Conservation (phyloP, 2,329 filamentous ascomycete species). For the Xylaria sp. region DNA sequence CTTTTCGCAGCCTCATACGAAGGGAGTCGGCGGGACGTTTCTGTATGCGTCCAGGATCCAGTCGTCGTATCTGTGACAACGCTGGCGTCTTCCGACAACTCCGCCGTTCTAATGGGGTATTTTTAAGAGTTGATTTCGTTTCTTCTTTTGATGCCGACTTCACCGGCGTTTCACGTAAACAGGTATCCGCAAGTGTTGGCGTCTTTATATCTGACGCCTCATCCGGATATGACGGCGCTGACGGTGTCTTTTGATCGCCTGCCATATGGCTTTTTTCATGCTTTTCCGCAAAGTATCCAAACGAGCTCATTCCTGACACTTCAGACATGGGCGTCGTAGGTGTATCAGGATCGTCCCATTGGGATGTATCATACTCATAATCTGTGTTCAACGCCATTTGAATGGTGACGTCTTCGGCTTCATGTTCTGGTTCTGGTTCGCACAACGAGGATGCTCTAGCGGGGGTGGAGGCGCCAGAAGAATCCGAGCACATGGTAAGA, state of each 20-base stretch:
- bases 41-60: slow-evolving; percentile 46
- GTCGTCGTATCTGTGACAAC: slow-evolving; percentile 35
- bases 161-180: background rate
- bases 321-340: slow-evolving; percentile 43
- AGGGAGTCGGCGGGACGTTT: slow-evolving; percentile 40
- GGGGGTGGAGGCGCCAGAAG: slow-evolving; percentile 40
- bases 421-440: slow-evolving; percentile 34
- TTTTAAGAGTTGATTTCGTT: slow-evolving; percentile 28
- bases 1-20: slow-evolving; percentile 37
- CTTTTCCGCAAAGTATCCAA: slow-evolving; percentile 31
- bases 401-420: slow-evolving; percentile 38
- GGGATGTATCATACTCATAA: slow-evolving; percentile 39
- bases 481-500: slow-evolving; percentile 43
- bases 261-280: slow-evolving; percentile 8
- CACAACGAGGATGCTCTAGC: slow-evolving; percentile 49
- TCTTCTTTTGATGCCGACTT: slow-evolving; percentile 24
- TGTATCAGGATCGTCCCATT: slow-evolving; percentile 42
- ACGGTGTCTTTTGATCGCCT: slow-evolving; percentile 13
- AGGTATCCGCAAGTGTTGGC: slow-evolving; percentile 36
- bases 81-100: slow-evolving; percentile 34
- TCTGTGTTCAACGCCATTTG: slow-evolving; percentile 35
- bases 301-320: slow-evolving; percentile 37
- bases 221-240: slow-evolving; percentile 10
- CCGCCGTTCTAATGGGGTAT: slow-evolving; percentile 22
- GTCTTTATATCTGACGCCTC: slow-evolving; percentile 34